Conservation (phyloP, 169 alveolate genomes). For the Theileria luwenshuni region DNA sequence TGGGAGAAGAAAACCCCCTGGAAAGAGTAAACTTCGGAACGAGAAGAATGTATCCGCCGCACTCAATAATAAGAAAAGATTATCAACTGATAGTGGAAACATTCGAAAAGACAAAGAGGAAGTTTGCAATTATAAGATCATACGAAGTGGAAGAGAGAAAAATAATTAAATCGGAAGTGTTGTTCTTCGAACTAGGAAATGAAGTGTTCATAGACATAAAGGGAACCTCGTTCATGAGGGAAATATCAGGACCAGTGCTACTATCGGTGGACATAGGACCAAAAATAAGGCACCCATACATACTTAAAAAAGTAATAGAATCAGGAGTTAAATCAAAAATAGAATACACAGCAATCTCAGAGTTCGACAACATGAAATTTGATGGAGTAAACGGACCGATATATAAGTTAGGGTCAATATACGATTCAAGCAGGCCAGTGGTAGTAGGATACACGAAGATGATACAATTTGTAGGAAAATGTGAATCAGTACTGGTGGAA, state of each 20-base stretch:
- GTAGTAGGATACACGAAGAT: constrained; percentile 9
- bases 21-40: neutral
- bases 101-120: neutral
- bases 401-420: neutral
- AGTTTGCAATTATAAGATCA: neutral
- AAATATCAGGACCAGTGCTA: neutral
- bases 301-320: neutral
- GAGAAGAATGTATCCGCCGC: neutral
- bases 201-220: neutral
- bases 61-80: neutral
- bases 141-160: neutral
- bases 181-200: neutral
- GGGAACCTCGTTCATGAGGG: neutral
- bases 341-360: neutral
- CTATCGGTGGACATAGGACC: constrained; percentile 12
- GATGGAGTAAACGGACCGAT: neutral
- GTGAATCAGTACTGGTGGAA: neutral
- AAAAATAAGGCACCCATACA: neutral
- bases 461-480: neutral
- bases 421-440: neutral
- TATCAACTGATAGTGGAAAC: neutral
- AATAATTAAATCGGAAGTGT: neutral
- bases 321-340: neutral
- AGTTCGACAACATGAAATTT: neutral
- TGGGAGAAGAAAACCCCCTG: neutral